These are phyloP conservation scores for Tuctoria greenei DNA, from an alignment of 176 grass and related monocot species.

Conservation along the genomic window DNA sequence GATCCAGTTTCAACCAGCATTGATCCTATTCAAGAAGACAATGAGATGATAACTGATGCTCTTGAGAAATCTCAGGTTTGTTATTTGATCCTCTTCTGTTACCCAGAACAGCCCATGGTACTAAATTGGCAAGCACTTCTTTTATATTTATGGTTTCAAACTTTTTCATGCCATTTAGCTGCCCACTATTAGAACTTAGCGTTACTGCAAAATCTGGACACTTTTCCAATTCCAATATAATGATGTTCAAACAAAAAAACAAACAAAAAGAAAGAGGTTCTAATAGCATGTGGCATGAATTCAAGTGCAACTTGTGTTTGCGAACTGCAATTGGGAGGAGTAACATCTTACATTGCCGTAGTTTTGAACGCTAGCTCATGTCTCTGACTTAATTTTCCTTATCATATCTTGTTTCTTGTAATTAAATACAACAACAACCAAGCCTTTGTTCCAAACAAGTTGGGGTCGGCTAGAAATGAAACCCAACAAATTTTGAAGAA, in stretches of 20 bases:
- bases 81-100: conserved; percentile 22
- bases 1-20: conserved; percentile 12
- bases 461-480: too few species aligned
- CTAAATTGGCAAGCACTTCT: not conserved
- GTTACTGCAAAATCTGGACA: not conserved
- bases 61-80: conserved; percentile 41
- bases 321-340: not conserved
- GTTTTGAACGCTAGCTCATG: conserved; percentile 9
- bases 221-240: not conserved
- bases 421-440: too few species aligned
- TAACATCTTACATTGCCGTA: conserved; percentile 9
- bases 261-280: not conserved
- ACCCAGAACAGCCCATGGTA: conserved; percentile 4
- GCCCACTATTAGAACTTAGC: conserved; percentile 17
- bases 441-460: too few species aligned
- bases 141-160: not conserved
- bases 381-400: conserved; percentile 3
- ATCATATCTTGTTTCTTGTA: not conserved
- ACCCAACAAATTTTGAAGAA: too few species aligned
- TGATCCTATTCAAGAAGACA: conserved; percentile 21
- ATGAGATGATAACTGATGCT: conserved; percentile 27
- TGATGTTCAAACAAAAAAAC: not conserved
- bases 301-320: not conserved
- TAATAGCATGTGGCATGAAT: not conserved
- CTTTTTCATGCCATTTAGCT: conserved; percentile 15